phyloP scores from a whole-genome alignment of 176 grass and related monocot genomes.

The Avena sativa region DNA sequence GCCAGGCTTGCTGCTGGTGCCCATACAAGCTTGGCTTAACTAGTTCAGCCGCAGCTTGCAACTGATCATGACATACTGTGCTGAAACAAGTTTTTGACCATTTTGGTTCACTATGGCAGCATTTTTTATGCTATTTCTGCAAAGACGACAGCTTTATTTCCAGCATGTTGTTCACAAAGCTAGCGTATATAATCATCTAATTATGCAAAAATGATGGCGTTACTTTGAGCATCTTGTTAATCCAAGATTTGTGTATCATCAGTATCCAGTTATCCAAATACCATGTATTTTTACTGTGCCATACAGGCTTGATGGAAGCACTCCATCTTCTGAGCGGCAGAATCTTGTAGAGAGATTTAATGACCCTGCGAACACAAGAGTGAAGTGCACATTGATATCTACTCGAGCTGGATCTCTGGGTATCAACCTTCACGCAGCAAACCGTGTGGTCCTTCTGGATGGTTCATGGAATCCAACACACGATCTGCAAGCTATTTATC shows the following conservation, averaged over 20 bases:
- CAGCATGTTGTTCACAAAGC: conserved; percentile 28
- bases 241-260: not conserved
- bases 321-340: conserved; percentile 84
- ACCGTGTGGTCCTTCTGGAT: conserved; percentile 92
- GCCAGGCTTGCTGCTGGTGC: not conserved
- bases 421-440: conserved; percentile 97
- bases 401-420: conserved; percentile 98
- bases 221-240: conserved; percentile 13
- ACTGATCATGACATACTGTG: conserved; percentile 27
- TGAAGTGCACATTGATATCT: conserved; percentile 95
- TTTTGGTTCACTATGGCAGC: not conserved
- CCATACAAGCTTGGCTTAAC: not conserved
- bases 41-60: not conserved
- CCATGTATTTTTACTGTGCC: conserved; percentile 24
- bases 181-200: conserved; percentile 16
- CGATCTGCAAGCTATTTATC: conserved; percentile 98
- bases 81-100: not conserved
- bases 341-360: conserved; percentile 96
- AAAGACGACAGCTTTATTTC: not conserved
- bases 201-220: conserved; percentile 32
- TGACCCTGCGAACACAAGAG: conserved; percentile 75
- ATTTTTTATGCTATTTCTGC: conserved; percentile 12
- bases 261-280: conserved; percentile 34
- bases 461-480: conserved; percentile 99
- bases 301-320: conserved; percentile 94